Evolutionary conservation across 1,284 basidiomycete species (phyloP).

Genomic region (Fomes fomentarius): DNA sequence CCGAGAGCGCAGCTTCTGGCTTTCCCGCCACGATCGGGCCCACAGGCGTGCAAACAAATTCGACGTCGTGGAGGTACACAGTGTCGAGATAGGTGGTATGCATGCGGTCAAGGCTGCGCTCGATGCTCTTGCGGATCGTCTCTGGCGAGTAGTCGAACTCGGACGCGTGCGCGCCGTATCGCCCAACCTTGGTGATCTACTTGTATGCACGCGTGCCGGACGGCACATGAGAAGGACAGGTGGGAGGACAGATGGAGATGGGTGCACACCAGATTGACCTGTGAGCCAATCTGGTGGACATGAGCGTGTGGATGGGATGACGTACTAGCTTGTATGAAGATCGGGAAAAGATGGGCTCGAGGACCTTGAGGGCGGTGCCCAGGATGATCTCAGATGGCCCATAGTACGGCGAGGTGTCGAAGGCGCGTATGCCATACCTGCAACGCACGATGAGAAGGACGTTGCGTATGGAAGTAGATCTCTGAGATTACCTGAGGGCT

Average conservation of each 20-base stretch:
- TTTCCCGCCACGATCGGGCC: constrained; percentile 55
- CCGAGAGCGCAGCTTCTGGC: constrained; percentile 55
- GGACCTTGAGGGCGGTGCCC: constrained; percentile 70
- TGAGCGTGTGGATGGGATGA: neutral
- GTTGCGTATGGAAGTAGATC: neutral
- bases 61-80: constrained; percentile 92
- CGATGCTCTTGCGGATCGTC: constrained; percentile 72
- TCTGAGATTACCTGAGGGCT: constrained; percentile 64
- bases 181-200: constrained; percentile 93
- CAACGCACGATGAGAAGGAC: too few relatives aligned
- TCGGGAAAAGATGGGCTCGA: constrained; percentile 77
- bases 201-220: neutral
- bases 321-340: constrained; percentile 77
- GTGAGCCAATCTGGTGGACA: neutral
- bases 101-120: constrained; percentile 74
- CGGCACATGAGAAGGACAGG: neutral
- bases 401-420: constrained; percentile 92
- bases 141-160: constrained; percentile 84
- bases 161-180: constrained; percentile 65
- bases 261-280: neutral
- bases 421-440: constrained; percentile 88
- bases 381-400: constrained; percentile 90
- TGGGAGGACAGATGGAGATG: too few relatives aligned
- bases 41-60: constrained; percentile 76
- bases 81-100: constrained; percentile 84